A percentile compares a stretch with the other conserved stretches of the same genome.
These are phyloP conservation scores for Exobasidium rhododendri DNA, from an alignment of 1,284 basidiomycete species.

Conservation along the genomic window DNA sequence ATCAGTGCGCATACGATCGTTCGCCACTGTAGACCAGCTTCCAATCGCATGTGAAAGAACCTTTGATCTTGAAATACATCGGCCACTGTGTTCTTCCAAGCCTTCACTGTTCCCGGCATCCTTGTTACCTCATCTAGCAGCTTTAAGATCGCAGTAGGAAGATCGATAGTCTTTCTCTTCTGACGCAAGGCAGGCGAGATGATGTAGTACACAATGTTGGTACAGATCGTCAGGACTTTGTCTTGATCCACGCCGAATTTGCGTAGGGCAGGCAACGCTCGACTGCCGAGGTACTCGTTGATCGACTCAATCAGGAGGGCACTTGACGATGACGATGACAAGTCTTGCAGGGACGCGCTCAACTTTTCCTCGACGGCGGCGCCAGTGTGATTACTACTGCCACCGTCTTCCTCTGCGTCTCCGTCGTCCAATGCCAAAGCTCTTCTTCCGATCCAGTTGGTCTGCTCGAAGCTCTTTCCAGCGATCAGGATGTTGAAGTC, in stretches of 20 bases:
- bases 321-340: not conserved
- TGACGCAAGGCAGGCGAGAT: slow-evolving; percentile 71
- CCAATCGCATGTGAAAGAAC: slow-evolving; percentile 73
- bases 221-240: slow-evolving; percentile 72
- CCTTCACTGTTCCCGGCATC: slow-evolving; percentile 73
- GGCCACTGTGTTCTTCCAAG: slow-evolving; percentile 75
- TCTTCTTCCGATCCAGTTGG: slow-evolving; percentile 9
- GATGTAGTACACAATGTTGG: slow-evolving; percentile 80
- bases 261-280: slow-evolving; percentile 72
- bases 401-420: slow-evolving; percentile 2
- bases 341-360: not conserved
- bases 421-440: not conserved
- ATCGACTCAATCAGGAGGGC: slow-evolving; percentile 58
- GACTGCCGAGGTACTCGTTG: slow-evolving; percentile 68
- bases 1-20: slow-evolving; percentile 75
- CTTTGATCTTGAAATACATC: slow-evolving; percentile 82
- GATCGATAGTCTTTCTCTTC: slow-evolving; percentile 46
- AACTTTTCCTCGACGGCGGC: not conserved
- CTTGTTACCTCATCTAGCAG: slow-evolving; percentile 70
- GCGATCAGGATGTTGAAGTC: slow-evolving; percentile 75
- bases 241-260: slow-evolving; percentile 81
- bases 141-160: slow-evolving; percentile 61
- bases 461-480: slow-evolving; percentile 66
- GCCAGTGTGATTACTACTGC: not conserved
- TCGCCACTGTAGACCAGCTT: slow-evolving; percentile 67